These are phyloP conservation scores for Populus euphratica DNA, from an alignment of 345 rosid genomes.

Conservation along the genomic window DNA sequence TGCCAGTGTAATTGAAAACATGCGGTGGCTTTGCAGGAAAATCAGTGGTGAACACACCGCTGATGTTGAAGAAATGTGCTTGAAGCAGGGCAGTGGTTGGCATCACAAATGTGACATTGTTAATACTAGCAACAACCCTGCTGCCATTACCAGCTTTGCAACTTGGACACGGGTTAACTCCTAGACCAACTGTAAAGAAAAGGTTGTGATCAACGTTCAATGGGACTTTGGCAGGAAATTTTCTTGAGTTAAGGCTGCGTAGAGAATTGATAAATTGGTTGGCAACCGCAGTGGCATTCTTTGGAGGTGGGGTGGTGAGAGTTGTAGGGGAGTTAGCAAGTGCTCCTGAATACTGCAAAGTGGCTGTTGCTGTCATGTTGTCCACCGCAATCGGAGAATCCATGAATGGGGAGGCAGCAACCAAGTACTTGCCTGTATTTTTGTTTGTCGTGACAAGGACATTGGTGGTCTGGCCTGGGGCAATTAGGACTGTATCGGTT, in stretches of 20 bases:
- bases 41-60: slow-evolving; percentile 38
- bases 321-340: slow-evolving; percentile 27
- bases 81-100: slow-evolving; percentile 54
- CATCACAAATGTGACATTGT: slow-evolving; percentile 65
- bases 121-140: slow-evolving; percentile 48
- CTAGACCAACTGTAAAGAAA: slow-evolving; percentile 44
- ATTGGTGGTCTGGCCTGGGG: slow-evolving; percentile 72
- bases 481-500: slow-evolving; percentile 43
- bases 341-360: slow-evolving; percentile 47
- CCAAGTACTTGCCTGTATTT: slow-evolving; percentile 53
- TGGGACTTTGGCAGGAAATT: slow-evolving; percentile 61
- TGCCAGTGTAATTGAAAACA: slow-evolving; percentile 27
- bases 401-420: slow-evolving; percentile 59
- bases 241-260: slow-evolving; percentile 54
- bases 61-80: slow-evolving; percentile 52
- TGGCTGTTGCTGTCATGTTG: slow-evolving; percentile 53
- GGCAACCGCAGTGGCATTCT: slow-evolving; percentile 59
- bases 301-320: slow-evolving; percentile 41
- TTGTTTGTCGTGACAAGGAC: slow-evolving; percentile 50
- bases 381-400: slow-evolving; percentile 50
- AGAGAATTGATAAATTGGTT: slow-evolving; percentile 43
- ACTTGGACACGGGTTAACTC: slow-evolving; percentile 55
- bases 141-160: slow-evolving; percentile 57
- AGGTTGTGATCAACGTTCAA: slow-evolving; percentile 47
- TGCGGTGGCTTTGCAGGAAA: slow-evolving; percentile 38